Evolutionary conservation across 805 yeast species (phyloP), one percentile per base, ranked within the genome.

Genomic region (Yamadazyma olivae): DNA sequence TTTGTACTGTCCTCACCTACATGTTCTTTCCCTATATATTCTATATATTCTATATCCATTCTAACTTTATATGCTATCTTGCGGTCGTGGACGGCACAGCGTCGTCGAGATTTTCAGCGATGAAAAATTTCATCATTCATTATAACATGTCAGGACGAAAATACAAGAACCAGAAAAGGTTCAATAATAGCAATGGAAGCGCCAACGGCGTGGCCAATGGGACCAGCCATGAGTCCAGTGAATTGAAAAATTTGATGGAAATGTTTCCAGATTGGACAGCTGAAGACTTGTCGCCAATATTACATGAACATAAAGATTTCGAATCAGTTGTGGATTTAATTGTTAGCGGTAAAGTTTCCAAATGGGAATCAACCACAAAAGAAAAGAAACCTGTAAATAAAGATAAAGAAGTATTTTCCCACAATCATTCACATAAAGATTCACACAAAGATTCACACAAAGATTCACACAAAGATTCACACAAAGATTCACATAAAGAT

Each of bases 251-350:
- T 24, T 75, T 91, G 49, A 61, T 72, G 33, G 98, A 91, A 63
- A 72, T 93, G 70, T 90, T 93, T 67, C 95, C 97, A 29, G 96
- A 86, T 56, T 93, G 99, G 99, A 75, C 85, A 32, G 70, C 74
- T 36, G 95, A 85, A 19, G 99, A 93, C 57, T 77, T 93, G 56
- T 64, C 71, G 30, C 77, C 82, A 35, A 79, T 88, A 40, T 79
- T 90, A 49, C 70, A 71, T 39, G 98, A 93, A 62, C 58, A 49
- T 71, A 71, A 79, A 44, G 89, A 84, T 56, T 70, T 89, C 48
- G 95, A 83, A 55, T 73, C 76, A 29, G 86, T 93, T 46, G 82
- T 87, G 45, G 90, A 83, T 54, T 81, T 88, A 59, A 90, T 93
- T 61, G 81, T 95, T 39, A 85, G 88, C 43, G 95, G 96, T 47